Evolutionary conservation across 2,329 filamentous ascomycete genomes (phyloP).

Genomic region (Colletotrichum euphorbiae): DNA sequence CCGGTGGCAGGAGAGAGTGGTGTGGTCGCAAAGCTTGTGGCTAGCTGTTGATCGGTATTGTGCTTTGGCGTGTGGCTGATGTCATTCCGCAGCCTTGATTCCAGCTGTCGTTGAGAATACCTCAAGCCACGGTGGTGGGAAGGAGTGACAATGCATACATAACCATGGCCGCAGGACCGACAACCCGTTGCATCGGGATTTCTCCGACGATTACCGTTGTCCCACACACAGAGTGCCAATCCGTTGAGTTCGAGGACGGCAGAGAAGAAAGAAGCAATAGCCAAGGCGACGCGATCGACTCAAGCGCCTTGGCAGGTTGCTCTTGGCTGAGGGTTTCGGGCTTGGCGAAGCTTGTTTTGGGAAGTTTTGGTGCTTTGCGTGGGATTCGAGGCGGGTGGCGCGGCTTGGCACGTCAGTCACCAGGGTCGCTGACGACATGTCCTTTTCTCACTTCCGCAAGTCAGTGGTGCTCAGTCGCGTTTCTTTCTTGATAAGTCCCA

Average conservation of each 20-base stretch:
- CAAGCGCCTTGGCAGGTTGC: conserved; percentile 6
- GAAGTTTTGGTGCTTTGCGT: not conserved
- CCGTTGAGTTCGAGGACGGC: too few relatives aligned
- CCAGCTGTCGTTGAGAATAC: not conserved
- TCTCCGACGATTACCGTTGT: not conserved
- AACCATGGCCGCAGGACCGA: not conserved
- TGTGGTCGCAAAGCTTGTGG: not conserved
- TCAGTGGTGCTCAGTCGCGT: not conserved
- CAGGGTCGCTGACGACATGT: conserved; percentile 29
- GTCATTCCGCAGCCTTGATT: conserved; percentile 13
- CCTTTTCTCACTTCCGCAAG: not conserved
- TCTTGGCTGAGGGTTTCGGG: conserved; percentile 1
- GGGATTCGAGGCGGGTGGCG: conserved; percentile 20
- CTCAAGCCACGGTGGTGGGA: not conserved
- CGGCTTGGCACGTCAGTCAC: conserved; percentile 38
- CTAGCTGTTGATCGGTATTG: too few relatives aligned
- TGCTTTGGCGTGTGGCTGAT: conserved; percentile 13
- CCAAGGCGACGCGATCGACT: conserved; percentile 27
- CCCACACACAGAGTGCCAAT: not conserved
- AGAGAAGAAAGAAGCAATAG: conserved; percentile 6
- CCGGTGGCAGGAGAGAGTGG: not conserved
- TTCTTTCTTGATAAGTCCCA: not conserved
- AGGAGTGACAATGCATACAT: not conserved
- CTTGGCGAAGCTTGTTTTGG: conserved; percentile 40
- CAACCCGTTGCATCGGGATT: not conserved